These are phyloP conservation scores for Penicillium brevicompactum DNA, from an alignment of 2,329 filamentous ascomycete genomes.

Conservation along the genomic window DNA sequence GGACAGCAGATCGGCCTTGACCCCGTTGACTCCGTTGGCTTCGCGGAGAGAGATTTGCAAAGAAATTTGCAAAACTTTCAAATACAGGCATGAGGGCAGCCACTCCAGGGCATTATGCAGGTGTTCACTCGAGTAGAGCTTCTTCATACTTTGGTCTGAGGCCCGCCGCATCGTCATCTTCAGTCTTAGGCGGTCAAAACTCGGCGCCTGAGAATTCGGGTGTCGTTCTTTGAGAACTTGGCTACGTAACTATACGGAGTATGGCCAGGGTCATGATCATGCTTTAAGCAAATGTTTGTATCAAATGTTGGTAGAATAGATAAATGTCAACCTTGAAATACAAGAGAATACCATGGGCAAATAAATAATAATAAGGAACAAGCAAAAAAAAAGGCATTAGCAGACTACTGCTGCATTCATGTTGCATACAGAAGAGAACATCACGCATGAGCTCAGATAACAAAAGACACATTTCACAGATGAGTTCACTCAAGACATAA, in stretches of 20 bases:
- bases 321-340: too few species aligned
- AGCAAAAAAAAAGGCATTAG: constrained; percentile 13
- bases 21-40: constrained; percentile 16
- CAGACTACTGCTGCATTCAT: constrained; percentile 19
- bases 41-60: constrained; percentile 22
- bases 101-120: constrained; percentile 10
- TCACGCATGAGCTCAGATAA: constrained; percentile 23
- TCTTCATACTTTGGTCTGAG: neutral
- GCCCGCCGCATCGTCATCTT: constrained; percentile 10
- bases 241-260: too few species aligned
- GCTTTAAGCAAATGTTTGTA: neutral
- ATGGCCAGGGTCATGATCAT: too few species aligned
- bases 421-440: constrained; percentile 16
- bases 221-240: neutral
- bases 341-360: neutral
- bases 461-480: constrained; percentile 24
- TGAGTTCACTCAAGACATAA: constrained; percentile 33
- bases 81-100: constrained; percentile 19
- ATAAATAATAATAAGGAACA: neutral
- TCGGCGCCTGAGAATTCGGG: neutral
- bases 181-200: constrained; percentile 6
- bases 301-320: neutral
- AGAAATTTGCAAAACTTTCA: constrained; percentile 14
- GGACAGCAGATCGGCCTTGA: constrained; percentile 15
- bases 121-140: neutral